Percentiles rank a stretch among this genome's conserved stretches.
Conservation (phyloP, 2,329 filamentous ascomycete genomes). For the Nigrospora sphaerica region DNA sequence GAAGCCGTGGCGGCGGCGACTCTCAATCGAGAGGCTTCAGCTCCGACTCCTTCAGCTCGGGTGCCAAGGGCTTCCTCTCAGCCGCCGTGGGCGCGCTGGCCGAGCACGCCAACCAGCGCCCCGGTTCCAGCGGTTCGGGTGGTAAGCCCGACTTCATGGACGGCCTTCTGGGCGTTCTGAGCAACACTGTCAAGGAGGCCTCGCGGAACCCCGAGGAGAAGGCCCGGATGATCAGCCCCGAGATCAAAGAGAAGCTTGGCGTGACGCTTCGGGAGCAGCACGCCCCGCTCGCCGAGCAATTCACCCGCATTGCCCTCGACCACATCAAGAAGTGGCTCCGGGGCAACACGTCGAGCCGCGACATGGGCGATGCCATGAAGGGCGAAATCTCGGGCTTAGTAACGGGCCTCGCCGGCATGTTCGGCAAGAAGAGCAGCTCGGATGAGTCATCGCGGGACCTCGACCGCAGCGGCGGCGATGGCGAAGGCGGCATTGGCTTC, state of each 20-base stretch:
- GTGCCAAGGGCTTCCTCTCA: slow-evolving; percentile 30
- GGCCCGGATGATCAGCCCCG: slow-evolving; percentile 34
- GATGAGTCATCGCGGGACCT: slow-evolving; percentile 24
- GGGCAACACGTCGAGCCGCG: slow-evolving; percentile 31
- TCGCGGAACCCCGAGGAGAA: slow-evolving; percentile 38
- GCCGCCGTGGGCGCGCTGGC: slow-evolving; percentile 33
- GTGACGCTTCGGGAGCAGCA: slow-evolving; percentile 33
- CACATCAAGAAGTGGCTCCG: slow-evolving; percentile 39
- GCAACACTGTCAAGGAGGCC: slow-evolving; percentile 34
- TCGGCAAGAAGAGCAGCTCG: slow-evolving; percentile 28
- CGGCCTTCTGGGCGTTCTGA: slow-evolving; percentile 34
- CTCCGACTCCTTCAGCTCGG: slow-evolving; percentile 14
- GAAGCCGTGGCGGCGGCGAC: slow-evolving; percentile 3
- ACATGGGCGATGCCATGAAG: slow-evolving; percentile 34
- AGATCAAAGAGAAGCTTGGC: slow-evolving; percentile 37
- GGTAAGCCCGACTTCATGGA: slow-evolving; percentile 30
- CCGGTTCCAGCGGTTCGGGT: slow-evolving; percentile 14
- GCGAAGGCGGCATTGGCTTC: slow-evolving; percentile 27
- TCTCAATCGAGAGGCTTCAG: slow-evolving; percentile 3
- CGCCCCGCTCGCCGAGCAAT: slow-evolving; percentile 35
- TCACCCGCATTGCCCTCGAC: slow-evolving; percentile 36
- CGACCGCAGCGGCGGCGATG: slow-evolving; percentile 14
- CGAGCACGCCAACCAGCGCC: slow-evolving; percentile 28
- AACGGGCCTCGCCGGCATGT: slow-evolving; percentile 33
- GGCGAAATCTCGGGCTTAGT: slow-evolving; percentile 36